These are phyloP conservation scores for Apophysomyces trapeziformis DNA, from an alignment of 371 early-diverging fungal species.

Conservation along the genomic window DNA sequence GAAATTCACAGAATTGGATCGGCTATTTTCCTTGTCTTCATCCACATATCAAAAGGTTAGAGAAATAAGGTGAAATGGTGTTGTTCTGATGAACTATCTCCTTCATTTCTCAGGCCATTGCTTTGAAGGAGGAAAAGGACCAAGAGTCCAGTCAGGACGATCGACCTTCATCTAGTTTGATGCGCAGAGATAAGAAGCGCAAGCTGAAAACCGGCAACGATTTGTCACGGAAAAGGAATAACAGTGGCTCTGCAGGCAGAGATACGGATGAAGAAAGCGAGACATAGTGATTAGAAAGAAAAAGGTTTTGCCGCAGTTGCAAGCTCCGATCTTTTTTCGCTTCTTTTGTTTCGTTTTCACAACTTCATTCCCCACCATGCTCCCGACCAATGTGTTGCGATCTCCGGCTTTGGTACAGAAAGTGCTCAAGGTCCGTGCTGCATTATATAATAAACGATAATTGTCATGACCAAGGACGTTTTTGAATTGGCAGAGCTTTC, in stretches of 20 bases:
- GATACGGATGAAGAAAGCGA: slow-evolving; percentile 8
- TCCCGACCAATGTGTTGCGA: slow-evolving; percentile 21
- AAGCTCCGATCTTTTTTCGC: slow-evolving; percentile 5
- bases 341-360: not conserved
- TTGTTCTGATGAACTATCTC: not conserved
- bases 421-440: slow-evolving; percentile 22
- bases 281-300: not conserved
- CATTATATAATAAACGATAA: not conserved
- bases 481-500: slow-evolving; percentile 34
- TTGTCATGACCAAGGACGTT: not conserved
- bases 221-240: slow-evolving; percentile 33
- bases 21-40: slow-evolving; percentile 67
- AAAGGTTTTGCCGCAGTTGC: not conserved
- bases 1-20: slow-evolving; percentile 65
- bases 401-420: slow-evolving; percentile 25
- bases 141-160: slow-evolving; percentile 67
- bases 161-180: slow-evolving; percentile 25
- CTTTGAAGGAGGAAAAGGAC: slow-evolving; percentile 56
- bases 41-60: slow-evolving; percentile 68
- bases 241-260: slow-evolving; percentile 21
- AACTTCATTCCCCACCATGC: slow-evolving; percentile 3
- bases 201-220: slow-evolving; percentile 29
- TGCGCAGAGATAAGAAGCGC: slow-evolving; percentile 45
- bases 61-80: too few relatives aligned
- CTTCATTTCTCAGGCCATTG: slow-evolving; percentile 47